These are phyloP conservation scores for Suillus discolor DNA, from an alignment of 768 basidiomycete genomes.

Conservation along the genomic window DNA sequence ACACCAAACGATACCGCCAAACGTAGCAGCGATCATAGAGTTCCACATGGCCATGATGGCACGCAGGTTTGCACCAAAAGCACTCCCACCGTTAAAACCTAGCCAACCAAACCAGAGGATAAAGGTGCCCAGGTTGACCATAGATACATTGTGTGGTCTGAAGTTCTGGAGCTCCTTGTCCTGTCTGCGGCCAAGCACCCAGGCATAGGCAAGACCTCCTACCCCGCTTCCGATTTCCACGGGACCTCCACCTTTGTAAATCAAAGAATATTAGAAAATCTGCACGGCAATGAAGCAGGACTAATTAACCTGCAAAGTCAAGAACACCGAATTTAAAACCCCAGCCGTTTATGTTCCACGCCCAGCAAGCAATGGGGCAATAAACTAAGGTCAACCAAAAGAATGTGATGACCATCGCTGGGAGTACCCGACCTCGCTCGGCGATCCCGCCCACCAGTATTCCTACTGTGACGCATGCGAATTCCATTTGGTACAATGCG, in stretches of 20 bases:
- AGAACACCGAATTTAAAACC: constrained; percentile 83
- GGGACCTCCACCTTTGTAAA: constrained; percentile 69
- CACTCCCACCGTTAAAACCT: constrained; percentile 89
- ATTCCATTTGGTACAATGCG: constrained; percentile 87
- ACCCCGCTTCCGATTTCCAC: constrained; percentile 89
- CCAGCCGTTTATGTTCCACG: constrained; percentile 84
- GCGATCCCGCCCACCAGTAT: constrained; percentile 82
- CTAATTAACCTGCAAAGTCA: constrained; percentile 71
- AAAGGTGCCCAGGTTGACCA: constrained; percentile 82
- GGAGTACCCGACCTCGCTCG: constrained; percentile 83
- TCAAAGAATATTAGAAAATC: constrained; percentile 6
- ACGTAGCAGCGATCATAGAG: constrained; percentile 82
- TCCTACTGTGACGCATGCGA: constrained; percentile 77
- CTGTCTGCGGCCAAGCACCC: constrained; percentile 82
- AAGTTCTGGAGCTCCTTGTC: constrained; percentile 76
- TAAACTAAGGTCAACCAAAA: constrained; percentile 88
- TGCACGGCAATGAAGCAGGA: constrained; percentile 8
- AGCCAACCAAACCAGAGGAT: constrained; percentile 89
- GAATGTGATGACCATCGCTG: constrained; percentile 81
- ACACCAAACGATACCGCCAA: constrained; percentile 87
- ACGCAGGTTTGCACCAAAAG: constrained; percentile 85
- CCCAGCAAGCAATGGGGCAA: constrained; percentile 86
- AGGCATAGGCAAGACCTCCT: constrained; percentile 81
- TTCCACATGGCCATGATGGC: constrained; percentile 88
- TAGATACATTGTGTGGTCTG: constrained; percentile 84